Evolutionary conservation across 805 yeast genomes (phyloP), one percentile per base, ranked within the genome.

Genomic region (Teunomyces barrocoloradensis): DNA sequence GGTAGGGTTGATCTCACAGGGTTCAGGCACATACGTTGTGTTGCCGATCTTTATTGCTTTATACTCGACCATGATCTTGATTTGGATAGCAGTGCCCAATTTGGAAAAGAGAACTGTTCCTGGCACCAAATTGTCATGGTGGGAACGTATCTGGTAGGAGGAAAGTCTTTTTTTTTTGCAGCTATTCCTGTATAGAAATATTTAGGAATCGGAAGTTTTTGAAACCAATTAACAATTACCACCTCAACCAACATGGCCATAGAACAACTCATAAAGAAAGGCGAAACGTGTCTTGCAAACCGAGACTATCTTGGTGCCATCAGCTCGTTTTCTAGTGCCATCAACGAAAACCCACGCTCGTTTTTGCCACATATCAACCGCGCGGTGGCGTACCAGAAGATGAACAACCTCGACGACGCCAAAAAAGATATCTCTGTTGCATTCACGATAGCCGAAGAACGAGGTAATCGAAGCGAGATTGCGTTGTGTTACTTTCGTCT

Each of bases 1-100:
- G 12, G 77, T 78, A 12, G 84, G 84, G 32, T 58, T 79, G 44
- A 61, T 77, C 13, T 68, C 80, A 4, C 74, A 78, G 55, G 61
- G 48, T 42, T 59, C 57, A 3, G 81, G 82, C 2, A 69, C 82
- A 0, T 79, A 52, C 52, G 78, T 78, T 3, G 73, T 79, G 28
- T 69, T 78, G 61, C 83, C 84, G 3, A 61, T 74, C 18, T 68
- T 75, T 44, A 58, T 79, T 9, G 68, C 61, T 0, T 60, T 76
- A 30, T 69, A 70, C 45, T 44, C 55, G 0, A 46, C 55, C 3
- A 71, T 76, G 65, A 35, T 66, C 11, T 13, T 60, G 6, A 47
- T 64, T 4, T 79, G 82, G 82, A 42, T 67, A 5, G 38, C 61
- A 11, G 56, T 77, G 35, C 81, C 82, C 17, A 63, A 66, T 35